These are phyloP conservation scores for Fusarium tupiense DNA, from an alignment of 2,329 filamentous ascomycete genomes.

Conservation along the genomic window DNA sequence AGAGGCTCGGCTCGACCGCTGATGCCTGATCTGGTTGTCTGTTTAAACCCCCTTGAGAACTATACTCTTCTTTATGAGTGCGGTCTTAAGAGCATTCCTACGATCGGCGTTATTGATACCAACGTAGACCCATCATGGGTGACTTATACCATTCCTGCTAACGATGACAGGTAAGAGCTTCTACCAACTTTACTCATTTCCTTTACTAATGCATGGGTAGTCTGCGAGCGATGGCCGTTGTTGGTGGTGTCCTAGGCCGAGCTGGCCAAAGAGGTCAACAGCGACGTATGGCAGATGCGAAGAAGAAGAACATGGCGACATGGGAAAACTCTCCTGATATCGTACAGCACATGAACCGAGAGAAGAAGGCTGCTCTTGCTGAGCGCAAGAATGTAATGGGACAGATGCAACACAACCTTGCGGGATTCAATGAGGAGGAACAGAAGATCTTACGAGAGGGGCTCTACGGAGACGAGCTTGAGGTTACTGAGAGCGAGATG, in stretches of 20 bases:
- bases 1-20: conserved; percentile 71
- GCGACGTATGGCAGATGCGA: conserved; percentile 71
- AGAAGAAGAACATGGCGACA: conserved; percentile 65
- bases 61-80: conserved; percentile 92
- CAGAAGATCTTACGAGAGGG: conserved; percentile 46
- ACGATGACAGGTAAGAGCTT: conserved; percentile 83
- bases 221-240: conserved; percentile 81
- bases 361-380: conserved; percentile 44
- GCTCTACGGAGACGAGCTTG: conserved; percentile 39
- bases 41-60: conserved; percentile 93
- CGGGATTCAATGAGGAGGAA: conserved; percentile 53
- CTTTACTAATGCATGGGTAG: conserved; percentile 56
- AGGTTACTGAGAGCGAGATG: conserved; percentile 51
- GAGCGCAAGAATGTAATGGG: conserved; percentile 52
- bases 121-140: conserved; percentile 93
- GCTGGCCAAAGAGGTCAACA: conserved; percentile 82
- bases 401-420: conserved; percentile 47
- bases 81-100: conserved; percentile 85
- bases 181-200: neutral
- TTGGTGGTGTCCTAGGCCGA: conserved; percentile 85
- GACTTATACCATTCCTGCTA: conserved; percentile 95
- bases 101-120: conserved; percentile 94
- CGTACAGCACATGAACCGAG: conserved; percentile 50
- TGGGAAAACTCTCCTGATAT: conserved; percentile 65
- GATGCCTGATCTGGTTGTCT: conserved; percentile 90